Evolutionary conservation across 192 early-diverging fungal genomes (phyloP), one percentile per base, ranked within the genome.

Genomic region (Spizellomyces punctatus): DNA sequence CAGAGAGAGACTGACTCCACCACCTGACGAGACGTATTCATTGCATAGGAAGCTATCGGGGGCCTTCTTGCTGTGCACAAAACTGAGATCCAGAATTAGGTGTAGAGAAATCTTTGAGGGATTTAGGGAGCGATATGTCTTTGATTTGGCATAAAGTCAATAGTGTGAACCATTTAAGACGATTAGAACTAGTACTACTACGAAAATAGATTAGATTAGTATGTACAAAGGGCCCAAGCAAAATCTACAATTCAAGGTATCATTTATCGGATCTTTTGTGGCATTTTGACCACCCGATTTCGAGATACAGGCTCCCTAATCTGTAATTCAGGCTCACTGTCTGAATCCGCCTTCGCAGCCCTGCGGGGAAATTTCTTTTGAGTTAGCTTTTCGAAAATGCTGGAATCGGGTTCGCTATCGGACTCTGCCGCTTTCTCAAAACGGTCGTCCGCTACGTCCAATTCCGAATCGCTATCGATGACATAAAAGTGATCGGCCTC

Each of bases 11-110:
- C 76, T 99, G 43, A 96, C 93, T 6, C 97, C 97, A 10, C 97
- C 97, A 6, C 97, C 97, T n/a, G 97, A 99, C 68, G 95, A 96
- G 76, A 94, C 93, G 6, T 99, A 99, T 78, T 92, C 92, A 12
- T 78, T 98, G 76, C 97, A 99, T 67, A 84, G 95, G 46, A 99
- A 98, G 74, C 85, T 99, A 52, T 92, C 91, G 19, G 95, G 97
- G 2, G 92, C 91, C 0, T 98, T 95, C 75, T 79, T 99, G 78
- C 77, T 98, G 19, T 99, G 95, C 74, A 86, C 91, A 16, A 93
- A 91, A 77, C 78, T 99, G 41, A 75, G 89, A 19, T 85, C 88
- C 2, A 71, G 79, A 22, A 83, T 93, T 17, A 36, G 56, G 44
- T 85, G 83, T 67, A 76, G 63, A 49, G 49, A 58, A 6, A 44